Evolutionary conservation across 805 yeast species (phyloP), one percentile per base, ranked within the genome.

Genomic region (Komagataella ulmi): DNA sequence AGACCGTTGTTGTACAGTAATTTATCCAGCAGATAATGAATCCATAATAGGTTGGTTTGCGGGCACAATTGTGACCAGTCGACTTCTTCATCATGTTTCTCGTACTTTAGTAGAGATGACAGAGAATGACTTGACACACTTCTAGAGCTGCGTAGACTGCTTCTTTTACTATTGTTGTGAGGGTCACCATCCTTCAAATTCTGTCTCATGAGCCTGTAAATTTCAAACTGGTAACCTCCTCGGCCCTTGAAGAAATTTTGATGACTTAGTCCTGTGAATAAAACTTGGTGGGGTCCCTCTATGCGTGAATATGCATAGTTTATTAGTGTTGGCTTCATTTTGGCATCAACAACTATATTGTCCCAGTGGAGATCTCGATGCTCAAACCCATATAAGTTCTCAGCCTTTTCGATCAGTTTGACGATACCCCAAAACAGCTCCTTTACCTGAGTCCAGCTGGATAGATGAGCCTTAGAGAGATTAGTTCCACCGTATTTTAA

Each of bases 361-460:
- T 83, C 82, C 74, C 84, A 72, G 55, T 81, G 84, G 53, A 85
- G 63, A 61, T 84, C 87, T 48, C 91, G 70, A 58, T 85, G 91
- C 63, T 84, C 90, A 63, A 83, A 83, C 54, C 74, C 69, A 54
- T 68, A 66, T 44, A 65, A 59, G 14, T 67, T 62, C 61, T 85
- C 89, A 1, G 79, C 83, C 7, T 64, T 64, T 23, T 76, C 72
- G 23, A 84, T 63, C 3, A 71, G 63, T n/a, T 67, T 62, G 1
- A 71, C 79, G 23, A 80, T 65, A 54, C 72, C 72, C 78, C 81
- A 75, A 57, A 84, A 81, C 1, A 84, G 72, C 7, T 60, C 59
- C 47, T 57, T 56, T 3, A 73, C 69, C 52, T 68, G 68, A 10
- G 56, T 55, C 74, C 75, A 71, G 40, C 67, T 62, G 23, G 57